Base-by-base conservation (phyloP, 768 basidiomycete genomes). In the Mycena haematopus region DNA sequence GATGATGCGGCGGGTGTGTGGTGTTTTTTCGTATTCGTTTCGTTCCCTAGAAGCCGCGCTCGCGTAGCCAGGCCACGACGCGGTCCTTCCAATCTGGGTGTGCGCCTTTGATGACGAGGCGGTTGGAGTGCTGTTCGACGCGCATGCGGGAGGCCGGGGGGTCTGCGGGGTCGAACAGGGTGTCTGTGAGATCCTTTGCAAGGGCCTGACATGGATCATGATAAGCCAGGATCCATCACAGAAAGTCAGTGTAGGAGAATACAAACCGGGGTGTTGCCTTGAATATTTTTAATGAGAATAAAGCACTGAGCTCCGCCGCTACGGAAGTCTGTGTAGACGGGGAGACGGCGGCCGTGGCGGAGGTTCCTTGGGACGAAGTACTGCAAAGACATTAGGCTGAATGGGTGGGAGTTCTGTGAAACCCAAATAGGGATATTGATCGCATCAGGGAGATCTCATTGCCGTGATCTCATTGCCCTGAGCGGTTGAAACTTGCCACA, bases 241-340 rank as follows among this genome's bases (percentile, higher is more conserved):
- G 51, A 58, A 40, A n/a, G 42, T 21, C 33, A 36, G 60, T 25
- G n/a, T 62, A 36, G n/a, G 47, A 50, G 36, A 10, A 35, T 56
- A 78, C 83, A 65, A 70, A 90, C 91, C 59, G 79, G 74, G 62
- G 77, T 69, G 64, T 84, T 80, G 21, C 91, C 92, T 60, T 91
- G 81, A 10, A 93, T 78, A 74, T 92, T 89, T 55, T 87, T 83
- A 60, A 93, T 80, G 47, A 83, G 79, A 46, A 89, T 74, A 36
- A 84, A 76, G 63, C 85, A 77, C 58, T 85, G 83, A 5, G 86
- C 83, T 61, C 88, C 84, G 31, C 76, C 84, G 72, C 89, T 91
- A 65, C 88, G 86, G 47, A 90, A 71, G 72, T 92, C 89, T 29
- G 88, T 84, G 73, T 92, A 92, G 25, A 93, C 89, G 46, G 91